Evolutionary conservation across 441 rosid species (phyloP).

Genomic region (Syzygium malaccense): DNA sequence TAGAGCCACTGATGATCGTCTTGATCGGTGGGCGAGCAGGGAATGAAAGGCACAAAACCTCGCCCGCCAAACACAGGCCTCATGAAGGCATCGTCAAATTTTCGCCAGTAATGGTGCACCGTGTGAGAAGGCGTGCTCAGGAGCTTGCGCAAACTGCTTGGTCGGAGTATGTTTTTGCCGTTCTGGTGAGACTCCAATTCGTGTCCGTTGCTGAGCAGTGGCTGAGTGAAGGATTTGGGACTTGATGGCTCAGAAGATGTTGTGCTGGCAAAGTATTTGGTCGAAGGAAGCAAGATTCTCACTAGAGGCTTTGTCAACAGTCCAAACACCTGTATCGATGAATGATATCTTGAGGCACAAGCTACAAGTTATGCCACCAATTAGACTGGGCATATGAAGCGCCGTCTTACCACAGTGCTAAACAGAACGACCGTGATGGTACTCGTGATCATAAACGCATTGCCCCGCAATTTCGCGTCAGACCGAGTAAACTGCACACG

Average conservation of each 20-base stretch:
- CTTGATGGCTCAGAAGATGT: constrained; percentile 6
- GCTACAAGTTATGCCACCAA: background rate
- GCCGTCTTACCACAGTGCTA: constrained; percentile 3
- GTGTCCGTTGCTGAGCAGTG: constrained; percentile 1
- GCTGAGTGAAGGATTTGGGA: constrained; percentile 2
- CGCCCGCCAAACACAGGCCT: constrained; percentile 2
- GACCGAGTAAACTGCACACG: constrained; percentile 1
- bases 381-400: background rate
- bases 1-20: background rate
- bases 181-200: background rate
- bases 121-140: background rate
- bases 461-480: background rate
- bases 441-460: constrained; percentile 12
- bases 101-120: constrained; percentile 6
- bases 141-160: background rate
- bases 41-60: constrained; percentile 6
- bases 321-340: background rate
- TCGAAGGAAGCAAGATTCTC: constrained; percentile 1
- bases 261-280: constrained; percentile 1
- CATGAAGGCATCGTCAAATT: background rate
- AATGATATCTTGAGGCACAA: background rate
- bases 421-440: constrained; percentile 12
- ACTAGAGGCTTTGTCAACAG: constrained; percentile 7
- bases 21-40: constrained; percentile 3
- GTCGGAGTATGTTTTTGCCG: background rate